Evolutionary conservation across 1,139 yeast genomes (phyloP), one percentile per base, ranked within the genome.

Genomic region (Scheffersomyces segobiensis): DNA sequence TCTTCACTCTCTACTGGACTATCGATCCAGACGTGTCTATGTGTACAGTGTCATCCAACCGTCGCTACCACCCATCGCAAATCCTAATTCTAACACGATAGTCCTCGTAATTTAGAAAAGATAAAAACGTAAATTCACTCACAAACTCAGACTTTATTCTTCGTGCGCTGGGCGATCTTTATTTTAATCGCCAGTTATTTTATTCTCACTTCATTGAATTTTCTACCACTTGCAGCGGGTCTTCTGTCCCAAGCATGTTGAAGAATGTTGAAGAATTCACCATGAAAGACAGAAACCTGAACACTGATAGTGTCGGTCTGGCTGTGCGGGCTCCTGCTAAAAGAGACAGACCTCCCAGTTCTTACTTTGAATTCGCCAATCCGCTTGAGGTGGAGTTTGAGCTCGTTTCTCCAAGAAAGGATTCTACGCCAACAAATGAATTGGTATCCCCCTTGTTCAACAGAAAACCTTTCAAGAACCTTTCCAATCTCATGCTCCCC

Each of bases 271-370:
- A 48, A 7, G 50, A 24, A 24, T n/a, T 32, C 52, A 22, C 52
- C 32, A 22, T 22, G 52, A 24, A 46, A 22, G 18, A 50, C 32
- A 26, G 18, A 24, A 42, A 52, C 47, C 22, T 22, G 39, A 26
- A n/a, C 21, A 50, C 19, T n/a, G 24, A 7, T 24, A 24, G 24
- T 50, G 17, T 50, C 24, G n/a, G 6, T 24, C 50, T 48, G 21
- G n/a, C 24, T 7, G 26, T 48, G 17, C 21, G 24, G 50, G 24
- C 26, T 20, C 50, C 50, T 2, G 21, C 50, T 53, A 71, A 72
- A 57, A 57, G 76, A 52, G 69, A 70, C 58, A 67, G 77, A 8
- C 73, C 79, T 1, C 55, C 70, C 52, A 71, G 77, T 56, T 68
- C 76, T 17, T 70, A 71, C 61, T 69, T 72, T 24, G 78, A 73